phyloP scores from a whole-genome alignment of 179 eudicot genomes.

The Beta macrorhiza region DNA sequence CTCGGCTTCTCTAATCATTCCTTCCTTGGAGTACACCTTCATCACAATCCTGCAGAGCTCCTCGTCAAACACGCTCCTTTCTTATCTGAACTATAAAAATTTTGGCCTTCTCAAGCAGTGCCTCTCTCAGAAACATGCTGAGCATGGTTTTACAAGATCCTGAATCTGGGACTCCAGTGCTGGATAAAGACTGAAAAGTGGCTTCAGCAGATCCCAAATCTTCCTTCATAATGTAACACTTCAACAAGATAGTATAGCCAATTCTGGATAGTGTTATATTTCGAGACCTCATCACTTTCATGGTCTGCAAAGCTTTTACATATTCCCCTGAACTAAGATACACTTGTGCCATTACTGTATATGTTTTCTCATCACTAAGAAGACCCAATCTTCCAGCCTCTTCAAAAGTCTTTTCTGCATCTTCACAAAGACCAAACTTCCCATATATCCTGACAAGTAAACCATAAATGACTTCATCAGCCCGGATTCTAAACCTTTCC shows the following conservation, averaged over 20 bases:
- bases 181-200: slow-evolving; percentile 56
- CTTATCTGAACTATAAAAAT: slow-evolving; percentile 49
- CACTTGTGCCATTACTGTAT: slow-evolving; percentile 80
- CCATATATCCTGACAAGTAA: slow-evolving; percentile 87
- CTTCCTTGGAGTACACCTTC: slow-evolving; percentile 64
- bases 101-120: slow-evolving; percentile 60
- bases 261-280: slow-evolving; percentile 57
- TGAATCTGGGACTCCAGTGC: slow-evolving; percentile 60
- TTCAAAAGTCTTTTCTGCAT: slow-evolving; percentile 73
- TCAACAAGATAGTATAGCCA: slow-evolving; percentile 55
- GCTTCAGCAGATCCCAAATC: slow-evolving; percentile 66
- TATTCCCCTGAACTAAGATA: slow-evolving; percentile 57
- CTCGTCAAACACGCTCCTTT: slow-evolving; percentile 56
- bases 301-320: slow-evolving; percentile 53
- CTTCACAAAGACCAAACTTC: slow-evolving; percentile 78
- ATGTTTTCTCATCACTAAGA: slow-evolving; percentile 70
- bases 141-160: slow-evolving; percentile 66
- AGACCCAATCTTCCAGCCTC: slow-evolving; percentile 63
- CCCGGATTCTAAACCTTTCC: slow-evolving; percentile 60
- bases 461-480: slow-evolving; percentile 90
- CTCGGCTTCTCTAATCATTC: slow-evolving; percentile 57
- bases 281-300: slow-evolving; percentile 65
- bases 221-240: slow-evolving; percentile 60
- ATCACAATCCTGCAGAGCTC: slow-evolving; percentile 60
- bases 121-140: slow-evolving; percentile 47